Evolutionary conservation across 2,329 filamentous ascomycete species (phyloP).

Genomic region (Epichloe hybrida): DNA sequence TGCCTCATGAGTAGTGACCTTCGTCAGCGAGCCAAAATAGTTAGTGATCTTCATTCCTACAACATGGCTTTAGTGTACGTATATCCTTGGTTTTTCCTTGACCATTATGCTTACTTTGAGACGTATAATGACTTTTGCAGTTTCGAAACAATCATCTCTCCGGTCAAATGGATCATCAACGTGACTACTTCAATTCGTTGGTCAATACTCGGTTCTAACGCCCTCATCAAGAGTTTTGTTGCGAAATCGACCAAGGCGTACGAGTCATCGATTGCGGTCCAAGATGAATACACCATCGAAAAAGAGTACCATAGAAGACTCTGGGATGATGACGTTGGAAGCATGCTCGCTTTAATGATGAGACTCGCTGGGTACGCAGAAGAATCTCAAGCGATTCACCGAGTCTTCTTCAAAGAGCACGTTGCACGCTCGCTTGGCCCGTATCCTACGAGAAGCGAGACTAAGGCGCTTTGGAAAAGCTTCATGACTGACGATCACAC

Average conservation of each 20-base stretch:
- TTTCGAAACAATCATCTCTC: not conserved
- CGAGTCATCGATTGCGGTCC: too few relatives aligned
- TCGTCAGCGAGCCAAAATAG: not conserved
- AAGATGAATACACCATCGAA: not conserved
- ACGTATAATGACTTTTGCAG: not conserved
- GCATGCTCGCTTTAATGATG: not conserved
- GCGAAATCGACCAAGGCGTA: not conserved
- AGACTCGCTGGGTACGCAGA: not conserved
- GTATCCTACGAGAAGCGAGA: not conserved
- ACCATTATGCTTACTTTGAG: not conserved
- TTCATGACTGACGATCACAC: constrained; percentile 27
- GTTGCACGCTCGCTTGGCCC: not conserved
- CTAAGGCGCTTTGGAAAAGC: constrained; percentile 16
- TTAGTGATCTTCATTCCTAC: not conserved
- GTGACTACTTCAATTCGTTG: not conserved
- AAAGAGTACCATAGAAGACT: not conserved
- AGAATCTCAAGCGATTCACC: not conserved
- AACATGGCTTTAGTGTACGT: not conserved
- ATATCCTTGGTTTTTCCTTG: not conserved
- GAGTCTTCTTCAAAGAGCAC: not conserved
- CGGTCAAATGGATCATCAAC: not conserved
- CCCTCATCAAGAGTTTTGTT: not conserved
- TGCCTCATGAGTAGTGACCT: not conserved
- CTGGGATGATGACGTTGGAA: not conserved
- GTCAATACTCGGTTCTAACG: not conserved